Base-by-base conservation (phyloP, 176 grass and related monocot genomes). In the Aegilops speltoides region DNA sequence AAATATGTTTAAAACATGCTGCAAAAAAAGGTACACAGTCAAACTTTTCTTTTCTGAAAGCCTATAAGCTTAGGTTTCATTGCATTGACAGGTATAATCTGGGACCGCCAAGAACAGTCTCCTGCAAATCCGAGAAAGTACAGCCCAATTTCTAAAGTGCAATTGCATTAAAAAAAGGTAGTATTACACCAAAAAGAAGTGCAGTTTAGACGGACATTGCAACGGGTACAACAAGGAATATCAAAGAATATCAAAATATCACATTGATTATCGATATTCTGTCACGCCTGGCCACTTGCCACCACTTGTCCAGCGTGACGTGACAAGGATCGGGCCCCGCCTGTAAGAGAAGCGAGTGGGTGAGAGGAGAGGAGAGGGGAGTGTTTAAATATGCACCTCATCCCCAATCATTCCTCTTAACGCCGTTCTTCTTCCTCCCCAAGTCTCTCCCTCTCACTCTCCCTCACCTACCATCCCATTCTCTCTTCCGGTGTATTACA, bases 201-300 rank as follows among this genome's bases (percentile, higher is more conserved):
- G 28, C 28, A 65, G 16, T 54, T 17, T 54, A 54, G 50, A 54
- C 14, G 14, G 16, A 54, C 46, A 88, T 83, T 25, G 89, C 73
- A 87, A 86, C 46, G 57, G 19, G 65, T 87, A 67, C 77, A 78
- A 19, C 89, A 83, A 70, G 89, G 17, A 54, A 6, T 86, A 87
- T 91, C 89, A 77, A 40, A 87, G 87, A 79, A 89, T 93, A 52
- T 81, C 29, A 74, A 26, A 77, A 59, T 10, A 72, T 38, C 41
- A 45, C 33, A 63, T 54, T 54, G 1, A 36, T 36, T 36, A 36
- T 36, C 34, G 34, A 36, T 36, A 36, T 36, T 36, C 34, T 36
- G 34, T 36, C 34, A 36, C 6, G 34, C 34, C 34, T 36, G 34
- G 34, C 34, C 34, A 36, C 34, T 36, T 36, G 34, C 34, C 34